These are phyloP conservation scores for Butyriboletus loyo DNA, from an alignment of 768 basidiomycete species.

Conservation along the genomic window DNA sequence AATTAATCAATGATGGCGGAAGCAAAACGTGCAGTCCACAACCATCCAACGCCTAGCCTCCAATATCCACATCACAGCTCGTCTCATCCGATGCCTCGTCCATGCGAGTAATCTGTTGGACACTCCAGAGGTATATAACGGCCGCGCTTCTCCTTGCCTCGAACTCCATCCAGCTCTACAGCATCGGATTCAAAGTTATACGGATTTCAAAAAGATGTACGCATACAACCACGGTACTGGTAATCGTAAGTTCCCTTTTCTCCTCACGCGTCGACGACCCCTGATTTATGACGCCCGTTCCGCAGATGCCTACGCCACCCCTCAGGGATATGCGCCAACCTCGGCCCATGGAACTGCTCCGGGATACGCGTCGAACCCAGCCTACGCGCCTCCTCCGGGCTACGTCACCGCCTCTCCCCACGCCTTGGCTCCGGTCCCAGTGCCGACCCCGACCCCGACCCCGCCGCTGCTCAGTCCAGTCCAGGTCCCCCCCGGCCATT, in stretches of 20 bases:
- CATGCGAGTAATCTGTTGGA: conserved; percentile 1
- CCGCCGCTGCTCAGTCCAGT: conserved; percentile 9
- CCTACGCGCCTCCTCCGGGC: background rate
- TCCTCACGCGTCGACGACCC: background rate
- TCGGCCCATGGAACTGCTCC: background rate
- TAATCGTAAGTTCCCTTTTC: conserved; percentile 1
- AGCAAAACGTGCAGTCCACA: conserved; percentile 7
- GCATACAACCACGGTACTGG: background rate
- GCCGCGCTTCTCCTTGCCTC: background rate
- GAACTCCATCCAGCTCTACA: background rate
- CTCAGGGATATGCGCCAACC: background rate
- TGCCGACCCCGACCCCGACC: background rate
- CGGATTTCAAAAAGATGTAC: background rate
- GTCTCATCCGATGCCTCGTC: background rate
- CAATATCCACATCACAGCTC: background rate
- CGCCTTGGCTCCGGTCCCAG: background rate
- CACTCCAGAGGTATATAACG: conserved; percentile 8
- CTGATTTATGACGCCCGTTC: background rate
- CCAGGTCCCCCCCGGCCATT: conserved; percentile 15
- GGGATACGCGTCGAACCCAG: background rate
- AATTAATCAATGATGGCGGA: conserved; percentile 9
- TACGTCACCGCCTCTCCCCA: background rate
- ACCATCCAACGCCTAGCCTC: background rate
- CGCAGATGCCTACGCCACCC: background rate
- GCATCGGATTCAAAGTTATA: background rate